Base-by-base conservation (phyloP, 2,329 filamentous ascomycete genomes). In the Ascochyta koolunga region DNA sequence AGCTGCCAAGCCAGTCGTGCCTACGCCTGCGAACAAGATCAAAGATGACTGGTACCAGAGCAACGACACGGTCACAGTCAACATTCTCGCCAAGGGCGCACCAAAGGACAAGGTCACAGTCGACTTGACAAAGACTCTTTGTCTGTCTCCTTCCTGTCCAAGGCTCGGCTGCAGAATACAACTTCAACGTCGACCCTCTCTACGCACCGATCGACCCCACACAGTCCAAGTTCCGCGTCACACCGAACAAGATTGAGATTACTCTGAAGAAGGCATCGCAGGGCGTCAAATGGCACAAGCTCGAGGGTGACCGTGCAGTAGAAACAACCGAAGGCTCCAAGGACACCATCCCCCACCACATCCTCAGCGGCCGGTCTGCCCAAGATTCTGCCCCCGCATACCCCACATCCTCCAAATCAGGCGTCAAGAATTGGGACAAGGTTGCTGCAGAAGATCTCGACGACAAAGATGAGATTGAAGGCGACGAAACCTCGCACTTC, bases 361-460 rank as follows among this genome's bases (percentile, higher is more conserved):
- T 67, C 9, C 60, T 66, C n/a, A 53, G 52, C 7, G 35, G 52
- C 27, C 68, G 64, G 56, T 50, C 58, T 11, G 41, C 47, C 7
- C 59, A 51, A 41, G 60, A 65, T 0, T 27, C 75, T 25, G 78
- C 73, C 0, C 89, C 89, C 0, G 76, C 81, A 0, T 97, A 98
- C 71, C 93, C 95, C 1, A 93, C 92, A 0, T 97, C 93, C 0
- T 95, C 93, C 11, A 88, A 87, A 58, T 82, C 78, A 1, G 93
- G 93, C 0, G 86, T 90, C 3, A 96, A 96, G 77, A 84, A 99
- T 76, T 99, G 95, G 95, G 95, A 99, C 71, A 90, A 87, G 58
- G 70, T 97, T 2, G 86, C 82, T 7, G 75, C 77, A 1, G 79
- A 80, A 0, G 81, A 83, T 1, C 65, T 70, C 9, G 75, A 77